phyloP scores from a whole-genome alignment of 1,139 yeast species.

The Kodamaea sp. region DNA sequence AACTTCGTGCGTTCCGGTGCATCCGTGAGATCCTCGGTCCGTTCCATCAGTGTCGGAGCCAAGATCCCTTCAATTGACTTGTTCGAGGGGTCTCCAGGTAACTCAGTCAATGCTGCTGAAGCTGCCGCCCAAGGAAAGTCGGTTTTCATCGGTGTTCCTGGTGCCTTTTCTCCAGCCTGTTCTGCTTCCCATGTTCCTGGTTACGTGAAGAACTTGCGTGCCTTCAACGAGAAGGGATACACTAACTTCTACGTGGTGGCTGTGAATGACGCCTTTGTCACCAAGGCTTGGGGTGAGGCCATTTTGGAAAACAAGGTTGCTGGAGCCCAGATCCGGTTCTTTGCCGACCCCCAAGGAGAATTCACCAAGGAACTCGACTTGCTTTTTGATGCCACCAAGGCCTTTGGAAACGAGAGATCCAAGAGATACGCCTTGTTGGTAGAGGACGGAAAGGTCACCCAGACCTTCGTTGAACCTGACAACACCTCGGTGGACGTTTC shows the following conservation, averaged over 20 bases:
- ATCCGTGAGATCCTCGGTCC: constrained; percentile 12
- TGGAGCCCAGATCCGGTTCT: constrained; percentile 47
- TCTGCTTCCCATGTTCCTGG: constrained; percentile 81
- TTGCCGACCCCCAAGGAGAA: constrained; percentile 78
- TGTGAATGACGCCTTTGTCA: constrained; percentile 85
- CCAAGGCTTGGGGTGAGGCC: constrained; percentile 71
- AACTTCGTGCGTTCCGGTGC: constrained; percentile 2
- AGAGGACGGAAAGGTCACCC: constrained; percentile 67
- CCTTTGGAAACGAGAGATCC: constrained; percentile 50
- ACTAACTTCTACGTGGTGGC: constrained; percentile 63
- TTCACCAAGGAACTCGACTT: constrained; percentile 67
- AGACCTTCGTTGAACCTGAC: constrained; percentile 79
- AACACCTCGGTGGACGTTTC: constrained; percentile 64
- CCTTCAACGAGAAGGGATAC: constrained; percentile 67
- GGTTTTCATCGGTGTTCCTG: constrained; percentile 77
- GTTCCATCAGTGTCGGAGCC: constrained; percentile 51
- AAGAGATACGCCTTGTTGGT: constrained; percentile 77
- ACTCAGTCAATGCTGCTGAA: constrained; percentile 58
- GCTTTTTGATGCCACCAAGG: constrained; percentile 31
- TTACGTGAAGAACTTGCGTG: constrained; percentile 51
- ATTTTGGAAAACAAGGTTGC: constrained; percentile 36
- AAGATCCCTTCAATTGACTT: constrained; percentile 57
- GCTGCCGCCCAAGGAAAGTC: constrained; percentile 55
- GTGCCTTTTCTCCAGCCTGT: constrained; percentile 90
- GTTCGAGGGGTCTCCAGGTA: constrained; percentile 69